Evolutionary conservation across 2,329 filamentous ascomycete species (phyloP), one percentile per base, ranked within the genome.

Genomic region (Lanzia echinophila): DNA sequence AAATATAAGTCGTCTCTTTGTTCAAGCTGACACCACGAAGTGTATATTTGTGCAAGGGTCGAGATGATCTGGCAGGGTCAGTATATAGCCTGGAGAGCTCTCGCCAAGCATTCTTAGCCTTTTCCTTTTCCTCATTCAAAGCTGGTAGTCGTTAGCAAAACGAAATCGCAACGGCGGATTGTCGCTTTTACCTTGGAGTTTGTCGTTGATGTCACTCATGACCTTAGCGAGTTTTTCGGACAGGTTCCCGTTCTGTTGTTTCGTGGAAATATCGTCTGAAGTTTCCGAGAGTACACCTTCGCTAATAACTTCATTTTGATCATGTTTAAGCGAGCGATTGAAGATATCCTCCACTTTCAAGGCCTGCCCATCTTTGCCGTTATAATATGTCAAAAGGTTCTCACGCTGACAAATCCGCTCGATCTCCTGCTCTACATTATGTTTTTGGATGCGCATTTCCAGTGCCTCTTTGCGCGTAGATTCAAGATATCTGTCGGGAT

Each of bases 401-500:
- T 68, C 63, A 13, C 62, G 31, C 2, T 58, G 55, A 15, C 55
- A 53, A 17, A 70, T 66, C 22, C 49, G 54, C 7, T 61, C 42
- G 6, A 66, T 46, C 13, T 60, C 67, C 60, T 60, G 70, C 54
- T 48, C 60, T 41, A 65, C 51, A 15, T 57, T 59, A 33, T 44
- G 32, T 54, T 68, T 67, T 45, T 60, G 50, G 32, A 60, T 41
- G 15, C 67, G 63, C 67, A 80, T 77, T 7, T 71, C 69, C 8
- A 72, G 57, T 13, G 78, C 75, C 50, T 76, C 73, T 11, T 75
- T 68, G 52, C 73, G 74, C 13, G 73, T 72, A 11, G 61, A 66
- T 46, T 70, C 67, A 49, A 79, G 65, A 54, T 81, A 82, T n/a
- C 72, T 74, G 63, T 82, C 79, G 1, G 77, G 74, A 59, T 79